Conservation (phyloP, 1,284 basidiomycete species). For the Sporisorium graminicola region DNA sequence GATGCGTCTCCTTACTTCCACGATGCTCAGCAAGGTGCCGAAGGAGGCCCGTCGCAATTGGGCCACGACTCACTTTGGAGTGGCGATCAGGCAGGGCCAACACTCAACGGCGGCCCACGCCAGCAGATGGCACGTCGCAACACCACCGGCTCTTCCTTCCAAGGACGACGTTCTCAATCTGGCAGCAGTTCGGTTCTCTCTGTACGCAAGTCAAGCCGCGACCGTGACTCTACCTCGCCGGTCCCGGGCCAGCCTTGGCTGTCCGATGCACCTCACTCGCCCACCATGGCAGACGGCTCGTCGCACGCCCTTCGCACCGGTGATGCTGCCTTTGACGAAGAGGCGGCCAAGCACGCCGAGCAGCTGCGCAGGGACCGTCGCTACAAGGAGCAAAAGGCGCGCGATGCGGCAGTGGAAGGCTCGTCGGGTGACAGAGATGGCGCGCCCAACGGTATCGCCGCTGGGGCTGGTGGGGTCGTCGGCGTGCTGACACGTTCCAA, state of each 20-base stretch:
- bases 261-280: constrained; percentile 38
- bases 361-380: constrained; percentile 60
- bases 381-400: constrained; percentile 59
- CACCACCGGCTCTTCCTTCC: constrained; percentile 54
- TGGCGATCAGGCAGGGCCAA: constrained; percentile 10
- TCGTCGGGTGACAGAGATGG: constrained; percentile 19
- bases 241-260: constrained; percentile 31
- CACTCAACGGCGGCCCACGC: constrained; percentile 30
- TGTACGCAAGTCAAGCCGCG: constrained; percentile 38
- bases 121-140: constrained; percentile 48
- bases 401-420: constrained; percentile 42
- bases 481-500: constrained; percentile 44
- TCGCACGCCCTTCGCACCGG: constrained; percentile 56
- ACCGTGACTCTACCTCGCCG: constrained; percentile 32
- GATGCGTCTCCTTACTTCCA: constrained; percentile 42
- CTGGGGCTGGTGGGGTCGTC: constrained; percentile 25
- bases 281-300: constrained; percentile 26
- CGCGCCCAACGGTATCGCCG: background rate
- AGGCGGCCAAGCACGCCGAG: constrained; percentile 65
- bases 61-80: background rate
- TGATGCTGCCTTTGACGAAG: constrained; percentile 66
- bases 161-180: constrained; percentile 38
- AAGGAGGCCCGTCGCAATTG: constrained; percentile 15
- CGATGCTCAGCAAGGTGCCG: constrained; percentile 13
- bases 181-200: constrained; percentile 33